Percentiles rank a stretch among this genome's conserved stretches.
Evolutionary conservation across 2,329 filamentous ascomycete species (phyloP).

Genomic region (Eutypella sp.): DNA sequence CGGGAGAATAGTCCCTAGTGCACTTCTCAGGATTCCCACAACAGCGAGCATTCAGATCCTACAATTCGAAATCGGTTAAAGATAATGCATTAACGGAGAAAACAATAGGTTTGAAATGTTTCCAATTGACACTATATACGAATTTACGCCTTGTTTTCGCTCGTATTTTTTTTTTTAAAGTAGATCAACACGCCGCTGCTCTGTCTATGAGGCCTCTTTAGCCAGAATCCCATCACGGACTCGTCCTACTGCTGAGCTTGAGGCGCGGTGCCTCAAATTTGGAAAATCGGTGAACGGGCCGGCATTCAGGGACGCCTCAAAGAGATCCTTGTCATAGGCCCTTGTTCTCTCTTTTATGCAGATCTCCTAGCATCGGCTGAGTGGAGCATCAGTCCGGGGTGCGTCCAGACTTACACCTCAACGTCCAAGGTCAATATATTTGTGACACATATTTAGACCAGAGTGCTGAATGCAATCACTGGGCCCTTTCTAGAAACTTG

Average conservation of each 20-base stretch:
- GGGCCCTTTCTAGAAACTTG: not conserved
- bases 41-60: not conserved
- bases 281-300: slow-evolving; percentile 34
- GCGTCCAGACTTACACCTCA: not conserved
- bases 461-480: not conserved
- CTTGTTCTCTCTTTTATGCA: not conserved
- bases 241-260: slow-evolving; percentile 15
- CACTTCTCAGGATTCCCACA: not conserved
- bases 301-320: slow-evolving; percentile 20
- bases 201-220: slow-evolving; percentile 39
- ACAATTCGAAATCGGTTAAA: not conserved
- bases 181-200: too few species aligned
- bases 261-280: slow-evolving; percentile 21
- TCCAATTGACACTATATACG: not conserved
- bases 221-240: slow-evolving; percentile 28
- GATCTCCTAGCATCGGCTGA: not conserved
- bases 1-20: not conserved
- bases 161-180: too few species aligned
- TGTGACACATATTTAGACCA: not conserved
- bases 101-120: not conserved
- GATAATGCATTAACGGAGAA: too few species aligned
- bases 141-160: too few species aligned
- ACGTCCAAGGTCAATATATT: not conserved
- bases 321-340: slow-evolving; percentile 16
- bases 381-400: not conserved